Base-by-base conservation (phyloP, 2,329 filamentous ascomycete species). In the Juglanconis sp. region DNA sequence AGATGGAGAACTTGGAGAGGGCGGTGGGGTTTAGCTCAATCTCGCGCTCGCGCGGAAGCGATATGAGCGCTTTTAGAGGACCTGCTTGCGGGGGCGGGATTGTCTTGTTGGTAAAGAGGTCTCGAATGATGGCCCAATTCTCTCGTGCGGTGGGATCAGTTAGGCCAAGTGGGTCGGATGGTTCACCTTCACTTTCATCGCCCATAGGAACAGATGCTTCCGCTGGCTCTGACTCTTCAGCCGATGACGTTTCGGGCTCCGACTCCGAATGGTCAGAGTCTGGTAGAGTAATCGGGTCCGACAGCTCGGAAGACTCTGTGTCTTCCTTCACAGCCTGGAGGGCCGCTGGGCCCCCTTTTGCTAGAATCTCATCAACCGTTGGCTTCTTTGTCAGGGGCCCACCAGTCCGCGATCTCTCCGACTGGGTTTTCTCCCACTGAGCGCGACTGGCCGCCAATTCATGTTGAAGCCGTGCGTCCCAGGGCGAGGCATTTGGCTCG, bases 331-430 rank as follows among this genome's bases (percentile, higher is more conserved):
- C 5, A 17, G 7, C 4, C 7, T 30, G 31, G 15, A 34, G 38
- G 15, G 4, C 4, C 2, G 32, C 5, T 13, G 52, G 15, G 15
- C 15, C 15, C 11, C 15, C 5, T 7, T 35, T 10, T 11, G 49
- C 35, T 44, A 62, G 58, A 11, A 55, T 31, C 30, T 62, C 51
- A 15, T 62, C 60, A 1, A 59, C 40, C 2, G 60, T 62, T 13
- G 15, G 47, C n/a, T 9, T 34, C 1, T 7, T 24, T 8, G 1
- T 24, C 24, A 24, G 24, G 24, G 24, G 24, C 24, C 10, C 24
- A 10, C 6, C 9, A 8, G 15, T 34, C n/a, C n/a, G 11, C 4
- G 10, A 3, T 38, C 5, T 5, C 40, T 24, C 30, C 15, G 10
- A 11, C 6, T 31, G 46, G 7, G 30, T 11, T 30, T 17, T 10